Conservation (phyloP, 306 rosid species). For the Pterocarpus macrocarpus region DNA sequence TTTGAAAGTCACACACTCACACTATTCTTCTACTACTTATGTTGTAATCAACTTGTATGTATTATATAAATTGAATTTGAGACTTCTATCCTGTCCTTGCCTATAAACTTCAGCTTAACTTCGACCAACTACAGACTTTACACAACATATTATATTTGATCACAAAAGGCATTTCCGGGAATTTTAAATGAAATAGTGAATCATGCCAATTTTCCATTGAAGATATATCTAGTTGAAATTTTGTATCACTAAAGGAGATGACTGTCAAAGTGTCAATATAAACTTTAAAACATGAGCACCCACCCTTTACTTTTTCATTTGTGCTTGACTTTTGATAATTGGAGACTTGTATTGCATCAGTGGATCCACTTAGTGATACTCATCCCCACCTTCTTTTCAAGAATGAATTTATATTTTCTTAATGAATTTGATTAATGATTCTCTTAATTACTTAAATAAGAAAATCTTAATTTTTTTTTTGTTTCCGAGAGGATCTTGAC, state of each 20-base stretch:
- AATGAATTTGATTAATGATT: conserved; percentile 25
- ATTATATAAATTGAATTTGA: conserved; percentile 13
- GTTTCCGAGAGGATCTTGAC: background rate
- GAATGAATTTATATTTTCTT: conserved; percentile 32
- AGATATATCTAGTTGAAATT: conserved; percentile 36
- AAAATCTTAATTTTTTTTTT: background rate
- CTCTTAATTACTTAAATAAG: conserved; percentile 19
- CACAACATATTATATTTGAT: conserved; percentile 13
- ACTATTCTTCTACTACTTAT: background rate
- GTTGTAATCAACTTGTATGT: conserved; percentile 14
- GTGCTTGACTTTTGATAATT: conserved; percentile 59
- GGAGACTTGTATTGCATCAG: conserved; percentile 56
- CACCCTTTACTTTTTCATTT: conserved; percentile 50
- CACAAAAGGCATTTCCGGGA: conserved; percentile 7
- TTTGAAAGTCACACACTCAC: background rate
- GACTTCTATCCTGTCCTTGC: conserved; percentile 2
- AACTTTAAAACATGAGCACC: conserved; percentile 49
- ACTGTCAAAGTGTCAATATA: conserved; percentile 48
- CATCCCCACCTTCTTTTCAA: conserved; percentile 56
- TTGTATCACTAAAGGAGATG: conserved; percentile 37
- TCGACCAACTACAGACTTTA: conserved; percentile 21
- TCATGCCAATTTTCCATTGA: conserved; percentile 35
- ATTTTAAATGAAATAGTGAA: conserved; percentile 43
- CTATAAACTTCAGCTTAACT: background rate
- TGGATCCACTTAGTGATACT: conserved; percentile 64